phyloP scores from a whole-genome alignment of 768 basidiomycete species.

The Russula sp. region DNA sequence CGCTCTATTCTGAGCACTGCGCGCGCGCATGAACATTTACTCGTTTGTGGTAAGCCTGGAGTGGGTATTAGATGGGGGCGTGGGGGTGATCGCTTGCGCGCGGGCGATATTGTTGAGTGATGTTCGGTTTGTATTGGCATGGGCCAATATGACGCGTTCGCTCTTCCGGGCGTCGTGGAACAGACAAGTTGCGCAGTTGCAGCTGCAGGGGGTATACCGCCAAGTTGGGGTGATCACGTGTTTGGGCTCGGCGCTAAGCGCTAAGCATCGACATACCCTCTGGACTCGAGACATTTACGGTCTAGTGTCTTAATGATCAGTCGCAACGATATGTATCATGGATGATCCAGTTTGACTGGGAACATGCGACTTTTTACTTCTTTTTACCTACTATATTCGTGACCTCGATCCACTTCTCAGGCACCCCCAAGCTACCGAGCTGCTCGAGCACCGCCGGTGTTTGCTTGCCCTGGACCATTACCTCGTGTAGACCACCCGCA shows the following conservation, averaged over 20 bases:
- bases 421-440: slow-evolving; percentile 65
- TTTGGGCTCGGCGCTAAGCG: slow-evolving; percentile 32
- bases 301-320: neutral
- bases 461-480: slow-evolving; percentile 87
- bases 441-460: slow-evolving; percentile 62
- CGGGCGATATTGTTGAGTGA: slow-evolving; percentile 59
- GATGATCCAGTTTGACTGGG: neutral
- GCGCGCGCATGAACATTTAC: slow-evolving; percentile 55
- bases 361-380: neutral
- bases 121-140: slow-evolving; percentile 36
- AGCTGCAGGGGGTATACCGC: slow-evolving; percentile 55
- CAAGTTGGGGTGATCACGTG: slow-evolving; percentile 45
- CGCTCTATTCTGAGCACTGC: slow-evolving; percentile 45
- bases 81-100: slow-evolving; percentile 49
- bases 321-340: neutral
- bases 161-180: slow-evolving; percentile 47
- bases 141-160: slow-evolving; percentile 26
- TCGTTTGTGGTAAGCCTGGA: slow-evolving; percentile 44
- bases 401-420: slow-evolving; percentile 75
- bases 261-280: slow-evolving; percentile 28
- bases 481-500: slow-evolving; percentile 60
- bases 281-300: slow-evolving; percentile 9
- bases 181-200: too few relatives aligned
- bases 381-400: slow-evolving; percentile 37
- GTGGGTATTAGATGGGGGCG: slow-evolving; percentile 50